Evolutionary conservation across 2,329 filamentous ascomycete genomes (phyloP), one percentile per base, ranked within the genome.

Genomic region (Penicillium sp.): DNA sequence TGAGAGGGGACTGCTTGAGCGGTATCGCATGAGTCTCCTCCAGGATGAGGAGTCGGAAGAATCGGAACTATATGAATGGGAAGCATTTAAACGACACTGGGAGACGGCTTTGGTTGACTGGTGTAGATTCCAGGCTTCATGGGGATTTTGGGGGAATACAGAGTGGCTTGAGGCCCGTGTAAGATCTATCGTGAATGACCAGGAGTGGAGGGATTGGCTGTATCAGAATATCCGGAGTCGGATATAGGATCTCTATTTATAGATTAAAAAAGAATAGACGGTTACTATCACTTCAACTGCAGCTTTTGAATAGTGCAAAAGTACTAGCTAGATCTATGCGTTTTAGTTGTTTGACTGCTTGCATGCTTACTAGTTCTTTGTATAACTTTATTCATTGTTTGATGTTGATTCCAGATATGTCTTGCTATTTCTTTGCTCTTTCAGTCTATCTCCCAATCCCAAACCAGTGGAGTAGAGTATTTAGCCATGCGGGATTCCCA

Each of bases 71-170:
- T 89, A 89, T 54, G 72, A 77, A 0, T 87, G 84, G 82, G 73
- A 79, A 0, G 66, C 73, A 0, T 83, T 89, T 17, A 67, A 80
- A 6, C 71, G 80, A 21, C 86, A 89, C 63, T 89, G 86, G 86
- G 85, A 89, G 69, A 82, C 81, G 4, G 86, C 87, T 0, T 69
- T 89, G 4, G 85, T 89, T 0, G 87, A 89, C 66, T 89, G 87
- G 87, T 79, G 86, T 58, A 70, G 83, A 6, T 86, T 86, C 53
- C 83, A 85, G 69, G 82, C 83, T 0, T 84, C 82, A 0, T 86
- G 83, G 83, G 83, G 83, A 0, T 85, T 85, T 58, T 86, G 83
- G 83, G 83, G 83, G 0, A 85, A 86, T 38, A 84, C 81, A 0
- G 77, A 80, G 40, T 86, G 83, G 83, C 77, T 86, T 0, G 80